phyloP scores from a whole-genome alignment of 345 rosid genomes.

The Murraya koenigii region DNA sequence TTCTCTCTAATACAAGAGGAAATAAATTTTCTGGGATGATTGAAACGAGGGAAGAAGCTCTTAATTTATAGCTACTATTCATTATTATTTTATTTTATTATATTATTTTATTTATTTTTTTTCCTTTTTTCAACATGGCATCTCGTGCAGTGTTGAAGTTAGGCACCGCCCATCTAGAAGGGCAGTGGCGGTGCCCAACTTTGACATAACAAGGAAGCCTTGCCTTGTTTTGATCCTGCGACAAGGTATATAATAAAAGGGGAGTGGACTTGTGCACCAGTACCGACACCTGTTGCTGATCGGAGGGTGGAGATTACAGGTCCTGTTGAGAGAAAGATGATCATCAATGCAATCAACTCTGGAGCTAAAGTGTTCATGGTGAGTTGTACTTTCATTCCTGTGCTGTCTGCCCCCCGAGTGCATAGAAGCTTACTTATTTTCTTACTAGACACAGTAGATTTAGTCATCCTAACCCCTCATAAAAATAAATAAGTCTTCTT shows the following conservation, averaged over 20 bases:
- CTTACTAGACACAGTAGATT: not conserved
- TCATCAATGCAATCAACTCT: conserved; percentile 94
- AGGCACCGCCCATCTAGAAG: no score
- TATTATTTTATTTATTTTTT: no score
- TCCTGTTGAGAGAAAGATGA: conserved; percentile 91
- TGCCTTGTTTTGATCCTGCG: conserved; percentile 81
- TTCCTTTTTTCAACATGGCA: no score
- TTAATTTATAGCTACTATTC: no score
- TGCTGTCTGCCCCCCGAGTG: not conserved
- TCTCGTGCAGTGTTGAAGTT: no score
- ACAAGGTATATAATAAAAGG: conserved; percentile 68
- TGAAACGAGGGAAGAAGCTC: no score
- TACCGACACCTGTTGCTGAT: conserved; percentile 74
- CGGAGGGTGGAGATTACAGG: conserved; percentile 88
- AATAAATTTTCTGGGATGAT: no score
- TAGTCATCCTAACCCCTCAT: not conserved
- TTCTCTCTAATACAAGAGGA: no score
- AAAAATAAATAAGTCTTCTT: not conserved
- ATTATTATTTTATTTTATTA: no score
- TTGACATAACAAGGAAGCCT: no score
- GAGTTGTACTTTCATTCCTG: not conserved
- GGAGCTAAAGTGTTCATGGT: conserved; percentile 98
- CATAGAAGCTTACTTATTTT: not conserved
- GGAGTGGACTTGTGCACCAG: conserved; percentile 66
- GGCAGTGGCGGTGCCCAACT: no score